phyloP scores from a whole-genome alignment of 805 yeast genomes.

The Candida morakotiae region DNA sequence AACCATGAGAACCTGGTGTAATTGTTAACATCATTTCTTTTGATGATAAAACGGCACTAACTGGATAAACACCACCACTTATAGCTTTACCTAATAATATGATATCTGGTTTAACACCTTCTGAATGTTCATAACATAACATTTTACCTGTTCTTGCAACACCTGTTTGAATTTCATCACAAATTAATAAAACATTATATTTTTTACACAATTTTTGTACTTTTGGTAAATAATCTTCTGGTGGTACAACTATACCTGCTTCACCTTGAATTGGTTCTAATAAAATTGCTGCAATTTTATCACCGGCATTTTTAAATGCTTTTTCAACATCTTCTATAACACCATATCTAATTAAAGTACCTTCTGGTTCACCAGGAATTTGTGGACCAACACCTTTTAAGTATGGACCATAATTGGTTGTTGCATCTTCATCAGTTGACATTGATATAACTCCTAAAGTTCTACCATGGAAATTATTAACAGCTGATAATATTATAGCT shows the following conservation, averaged over 20 bases:
- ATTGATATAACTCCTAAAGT: slow-evolving; percentile 92
- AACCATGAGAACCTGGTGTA: slow-evolving; percentile 95
- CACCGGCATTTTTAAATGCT: slow-evolving; percentile 80
- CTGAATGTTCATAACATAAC: slow-evolving; percentile 84
- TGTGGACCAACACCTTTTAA: slow-evolving; percentile 78
- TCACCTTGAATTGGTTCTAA: slow-evolving; percentile 98
- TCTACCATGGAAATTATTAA: slow-evolving; percentile 93
- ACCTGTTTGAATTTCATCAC: slow-evolving; percentile 98
- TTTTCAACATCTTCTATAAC: slow-evolving; percentile 78
- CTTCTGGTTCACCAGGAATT: slow-evolving; percentile 67
- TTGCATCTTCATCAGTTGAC: slow-evolving; percentile 95
- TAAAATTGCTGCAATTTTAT: slow-evolving; percentile 83
- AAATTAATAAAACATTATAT: slow-evolving; percentile 83
- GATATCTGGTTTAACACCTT: slow-evolving; percentile 79
- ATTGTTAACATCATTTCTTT: slow-evolving; percentile 83
- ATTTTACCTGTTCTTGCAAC: slow-evolving; percentile 95
- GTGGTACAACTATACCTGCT: slow-evolving; percentile 96
- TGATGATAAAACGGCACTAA: slow-evolving; percentile 88
- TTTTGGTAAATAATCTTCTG: slow-evolving; percentile 66
- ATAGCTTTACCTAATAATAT: slow-evolving; percentile 90
- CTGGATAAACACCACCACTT: slow-evolving; percentile 92
- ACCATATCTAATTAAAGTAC: slow-evolving; percentile 72
- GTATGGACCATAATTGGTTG: slow-evolving; percentile 86
- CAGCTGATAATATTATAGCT: slow-evolving; percentile 84
- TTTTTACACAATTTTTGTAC: slow-evolving; percentile 74